Percentiles rank a stretch among this genome's conserved stretches.
These are phyloP conservation scores for Colletotrichum caudatum DNA, from an alignment of 2,329 filamentous ascomycete species.

Conservation along the genomic window DNA sequence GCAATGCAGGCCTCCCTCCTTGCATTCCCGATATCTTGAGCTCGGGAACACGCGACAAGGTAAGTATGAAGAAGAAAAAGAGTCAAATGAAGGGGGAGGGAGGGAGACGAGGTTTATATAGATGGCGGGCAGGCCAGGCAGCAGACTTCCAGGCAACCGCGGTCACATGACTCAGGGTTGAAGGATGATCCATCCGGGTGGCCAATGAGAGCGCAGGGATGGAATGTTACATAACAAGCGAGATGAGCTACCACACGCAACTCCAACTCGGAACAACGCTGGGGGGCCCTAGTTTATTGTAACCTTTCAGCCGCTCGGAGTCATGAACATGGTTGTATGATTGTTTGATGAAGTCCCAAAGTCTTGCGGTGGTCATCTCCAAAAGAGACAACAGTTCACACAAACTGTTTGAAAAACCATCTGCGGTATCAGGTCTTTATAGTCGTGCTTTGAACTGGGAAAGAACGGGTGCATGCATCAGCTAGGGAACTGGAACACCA, in stretches of 20 bases:
- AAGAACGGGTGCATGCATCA: too few relatives aligned
- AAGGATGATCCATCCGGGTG: not conserved
- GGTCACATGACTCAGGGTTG: not conserved
- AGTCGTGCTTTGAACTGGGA: too few relatives aligned
- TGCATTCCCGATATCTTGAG: slow-evolving; percentile 1
- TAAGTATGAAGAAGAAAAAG: not conserved
- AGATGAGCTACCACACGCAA: not conserved
- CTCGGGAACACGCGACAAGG: slow-evolving; percentile 2
- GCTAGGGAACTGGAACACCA: not conserved
- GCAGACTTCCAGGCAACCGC: not conserved
- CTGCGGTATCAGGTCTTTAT: too few relatives aligned
- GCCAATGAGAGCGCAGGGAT: not conserved
- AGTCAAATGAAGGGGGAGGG: not conserved
- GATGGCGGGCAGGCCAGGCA: not conserved
- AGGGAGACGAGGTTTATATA: not conserved
- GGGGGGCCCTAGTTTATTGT: not conserved
- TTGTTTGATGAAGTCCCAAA: not conserved
- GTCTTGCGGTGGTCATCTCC: not conserved
- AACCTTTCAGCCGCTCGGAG: not conserved
- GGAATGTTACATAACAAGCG: not conserved
- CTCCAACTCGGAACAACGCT: not conserved
- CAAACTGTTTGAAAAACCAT: not conserved
- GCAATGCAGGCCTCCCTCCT: slow-evolving; percentile 9
- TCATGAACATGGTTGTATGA: not conserved
- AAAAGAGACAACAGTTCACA: too few relatives aligned